A percentile compares a stretch with the other conserved stretches of the same genome.
phyloP scores from a whole-genome alignment of 306 rosid species.

The Hippophae tibetana region DNA sequence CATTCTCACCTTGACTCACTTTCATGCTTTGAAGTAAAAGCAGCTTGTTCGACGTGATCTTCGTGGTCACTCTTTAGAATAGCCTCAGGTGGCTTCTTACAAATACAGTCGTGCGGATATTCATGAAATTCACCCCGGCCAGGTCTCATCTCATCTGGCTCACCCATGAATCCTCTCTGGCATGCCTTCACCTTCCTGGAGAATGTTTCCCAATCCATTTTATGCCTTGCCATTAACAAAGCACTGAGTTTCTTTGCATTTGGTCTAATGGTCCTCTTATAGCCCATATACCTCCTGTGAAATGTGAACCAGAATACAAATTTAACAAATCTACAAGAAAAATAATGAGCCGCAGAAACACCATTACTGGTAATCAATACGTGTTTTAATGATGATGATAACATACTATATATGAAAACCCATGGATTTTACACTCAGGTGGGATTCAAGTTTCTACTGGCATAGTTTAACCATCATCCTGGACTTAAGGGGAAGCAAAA shows the following conservation, averaged over 20 bases:
- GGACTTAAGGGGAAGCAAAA: too few species aligned
- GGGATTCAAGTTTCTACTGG: too few species aligned
- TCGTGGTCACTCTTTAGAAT: constrained; percentile 17
- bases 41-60: constrained; percentile 20
- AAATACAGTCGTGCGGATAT: constrained; percentile 64
- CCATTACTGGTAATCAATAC: too few species aligned
- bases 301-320: constrained; percentile 7
- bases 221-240: constrained; percentile 57
- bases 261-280: constrained; percentile 94
- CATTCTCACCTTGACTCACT: too few species aligned
- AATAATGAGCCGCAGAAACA: too few species aligned
- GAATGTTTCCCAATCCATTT: constrained; percentile 79
- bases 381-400: too few species aligned
- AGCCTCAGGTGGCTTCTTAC: constrained; percentile 53
- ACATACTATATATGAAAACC: too few species aligned
- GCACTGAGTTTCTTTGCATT: constrained; percentile 96
- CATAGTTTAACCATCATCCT: too few species aligned
- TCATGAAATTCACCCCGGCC: constrained; percentile 92
- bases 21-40: constrained; percentile 11
- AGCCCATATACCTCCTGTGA: constrained; percentile 91
- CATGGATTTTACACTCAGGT: too few species aligned
- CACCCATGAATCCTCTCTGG: constrained; percentile 97
- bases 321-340: background rate
- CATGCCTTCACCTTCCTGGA: constrained; percentile 55
- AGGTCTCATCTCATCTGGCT: constrained; percentile 73